phyloP scores from a whole-genome alignment of 1,284 basidiomycete genomes.

The Trametes versicolor region DNA sequence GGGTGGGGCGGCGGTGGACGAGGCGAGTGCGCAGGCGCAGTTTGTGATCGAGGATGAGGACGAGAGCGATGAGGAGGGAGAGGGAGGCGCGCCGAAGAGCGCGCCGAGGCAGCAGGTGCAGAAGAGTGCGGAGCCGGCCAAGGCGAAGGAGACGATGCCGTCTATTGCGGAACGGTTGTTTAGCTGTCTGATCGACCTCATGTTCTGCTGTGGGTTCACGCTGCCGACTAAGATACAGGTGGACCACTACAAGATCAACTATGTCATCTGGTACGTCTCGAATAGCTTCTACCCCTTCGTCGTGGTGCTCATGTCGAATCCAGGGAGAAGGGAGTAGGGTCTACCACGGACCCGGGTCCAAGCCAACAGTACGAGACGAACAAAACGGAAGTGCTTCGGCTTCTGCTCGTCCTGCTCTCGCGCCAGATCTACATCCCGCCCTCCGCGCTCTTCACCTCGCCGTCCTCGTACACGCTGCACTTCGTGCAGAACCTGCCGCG shows the following conservation, averaged over 20 bases:
- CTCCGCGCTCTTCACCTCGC: conserved; percentile 71
- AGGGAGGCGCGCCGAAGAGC: conserved; percentile 57
- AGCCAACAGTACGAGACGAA: conserved; percentile 78
- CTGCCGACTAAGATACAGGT: conserved; percentile 81
- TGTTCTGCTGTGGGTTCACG: conserved; percentile 94
- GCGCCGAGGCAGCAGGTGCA: conserved; percentile 33
- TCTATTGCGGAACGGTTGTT: conserved; percentile 85
- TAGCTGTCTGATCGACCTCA: conserved; percentile 80
- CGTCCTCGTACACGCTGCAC: conserved; percentile 80
- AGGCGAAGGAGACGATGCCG: conserved; percentile 63
- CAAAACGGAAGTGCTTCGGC: conserved; percentile 87
- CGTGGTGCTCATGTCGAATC: conserved; percentile 9
- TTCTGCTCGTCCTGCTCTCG: conserved; percentile 87
- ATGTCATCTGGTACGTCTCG: conserved; percentile 77
- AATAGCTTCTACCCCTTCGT: neutral
- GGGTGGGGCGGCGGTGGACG: conserved; percentile 42
- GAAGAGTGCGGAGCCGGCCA: conserved; percentile 37
- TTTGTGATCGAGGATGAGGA: conserved; percentile 90
- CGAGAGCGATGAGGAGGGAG: conserved; percentile 75
- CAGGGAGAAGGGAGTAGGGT: conserved; percentile 93
- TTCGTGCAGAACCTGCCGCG: conserved; percentile 82
- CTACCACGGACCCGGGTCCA: conserved; percentile 77
- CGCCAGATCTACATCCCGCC: conserved; percentile 88
- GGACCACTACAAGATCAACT: conserved; percentile 88
- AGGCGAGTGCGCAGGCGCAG: conserved; percentile 55